Evolutionary conservation across 495 filamentous ascomycete species (phyloP), one percentile per base, ranked within the genome.

Genomic region (Gamarada debralockiae): DNA sequence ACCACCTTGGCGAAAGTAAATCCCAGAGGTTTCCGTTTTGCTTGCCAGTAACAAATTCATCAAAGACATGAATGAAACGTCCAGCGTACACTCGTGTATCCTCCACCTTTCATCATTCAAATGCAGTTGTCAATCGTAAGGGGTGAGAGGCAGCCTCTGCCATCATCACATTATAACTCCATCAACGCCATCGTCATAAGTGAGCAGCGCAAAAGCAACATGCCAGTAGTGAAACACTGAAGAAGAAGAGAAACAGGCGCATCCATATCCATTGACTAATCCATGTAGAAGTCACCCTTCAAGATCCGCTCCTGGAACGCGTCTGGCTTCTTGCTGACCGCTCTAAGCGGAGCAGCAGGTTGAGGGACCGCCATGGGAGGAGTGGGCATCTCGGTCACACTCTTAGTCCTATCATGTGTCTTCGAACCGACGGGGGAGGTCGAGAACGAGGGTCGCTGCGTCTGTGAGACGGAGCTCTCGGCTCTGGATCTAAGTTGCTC

Each of bases 251-350:
- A 46, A 40, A 24, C 27, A 21, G 12, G 48, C 46, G 17, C 41
- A 23, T 29, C 31, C 14, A 25, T 53, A 22, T 20, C 8, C 76
- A 27, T 27, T 22, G 1, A 29, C 25, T 76, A 98, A 63, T 98
- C 93, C 90, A 97, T 96, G 70, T 90, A 92, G 63, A 98, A 96
- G 60, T 98, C 93, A 27, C 93, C 93, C 69, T 95, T 92, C 53
- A 98, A 74, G 58, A 98, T 97, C 56, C 95, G 82, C 77, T 98
- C 93, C 70, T 95, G 89, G 73, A 97, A 90, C 59, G 83, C 84
- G 72, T 98, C 93, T 13, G 90, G 90, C 65, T 89, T 85, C 51
- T 76, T 80, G 40, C 74, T 67, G 39, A 65, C 59, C 49, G 73
- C 73, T 56, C 71, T 69, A 48, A 65, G 59, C 23, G 65, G 66